Evolutionary conservation across 257 asterid genomes (phyloP), one percentile per base, ranked within the genome.

Genomic region (Asclepias syriaca): DNA sequence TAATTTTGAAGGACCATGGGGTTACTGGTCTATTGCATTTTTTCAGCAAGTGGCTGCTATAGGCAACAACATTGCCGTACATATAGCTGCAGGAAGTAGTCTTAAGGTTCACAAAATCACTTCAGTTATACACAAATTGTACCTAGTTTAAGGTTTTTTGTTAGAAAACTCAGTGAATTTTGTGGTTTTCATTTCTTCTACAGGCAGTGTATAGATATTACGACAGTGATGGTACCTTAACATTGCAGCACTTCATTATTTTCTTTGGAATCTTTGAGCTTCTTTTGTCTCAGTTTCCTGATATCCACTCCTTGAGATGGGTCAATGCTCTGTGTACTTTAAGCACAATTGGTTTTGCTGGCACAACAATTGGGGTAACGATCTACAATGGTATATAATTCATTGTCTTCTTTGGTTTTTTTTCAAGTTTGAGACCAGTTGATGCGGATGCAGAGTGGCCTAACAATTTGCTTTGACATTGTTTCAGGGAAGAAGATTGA

Each of bases 1-100:
- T 34, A 32, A 63, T 63, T 51, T 72, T 84, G 85, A 82, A 86
- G 92, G 92, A 56, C 77, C 83, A 51, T 83, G 87, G 86, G 92
- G 89, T 81, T 87, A 84, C 89, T 87, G 92, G 92, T 85, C 85
- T 70, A 72, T 87, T 66, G 92, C 92, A 69, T 79, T 84, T 81
- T 87, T 87, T 59, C 92, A 84, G 83, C 92, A 87, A 79, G 89
- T 87, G 78, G 92, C 92, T 77, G 83, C 92, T 2, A 65, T 87
- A 10, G 92, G 92, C 70, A 87, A 87, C 71, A 87, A 87, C 67
- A 83, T 87, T 67, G 89, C 92, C 63, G 81, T 87, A 65, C 89
- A 87, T 77, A 87, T 87, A 64, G 92, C 92, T 57, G 92, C 89
- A 3, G 92, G 89, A 13, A 83, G 86, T 73, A 84, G 92, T 75